Evolutionary conservation across 352 stramenopile genomes (phyloP).

Genomic region (Pythium dissotocum): DNA sequence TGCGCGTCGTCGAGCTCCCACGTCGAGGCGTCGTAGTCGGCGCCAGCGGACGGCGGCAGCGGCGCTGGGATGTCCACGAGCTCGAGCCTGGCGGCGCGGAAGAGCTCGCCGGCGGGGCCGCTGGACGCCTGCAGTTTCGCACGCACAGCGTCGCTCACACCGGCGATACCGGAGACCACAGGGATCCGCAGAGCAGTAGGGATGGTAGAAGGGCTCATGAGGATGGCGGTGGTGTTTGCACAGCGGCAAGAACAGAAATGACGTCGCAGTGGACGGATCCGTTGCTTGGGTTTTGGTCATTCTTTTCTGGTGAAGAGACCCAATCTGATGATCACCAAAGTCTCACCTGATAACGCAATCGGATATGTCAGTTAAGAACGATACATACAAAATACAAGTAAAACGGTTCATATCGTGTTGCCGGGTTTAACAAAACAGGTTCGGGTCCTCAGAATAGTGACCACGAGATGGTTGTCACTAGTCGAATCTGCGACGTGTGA

Average conservation of each 20-base stretch:
- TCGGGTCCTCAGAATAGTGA: background rate
- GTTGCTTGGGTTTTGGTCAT: background rate
- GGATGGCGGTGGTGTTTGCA: background rate
- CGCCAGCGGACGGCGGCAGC: slow-evolving; percentile 12
- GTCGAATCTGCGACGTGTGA: slow-evolving; percentile 7
- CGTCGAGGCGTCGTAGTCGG: slow-evolving; percentile 1
- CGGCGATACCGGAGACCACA: slow-evolving; percentile 54
- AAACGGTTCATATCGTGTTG: slow-evolving; percentile 7
- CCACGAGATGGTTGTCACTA: background rate
- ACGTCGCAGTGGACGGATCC: background rate
- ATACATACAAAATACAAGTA: slow-evolving; percentile 2
- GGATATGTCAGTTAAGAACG: slow-evolving; percentile 9
- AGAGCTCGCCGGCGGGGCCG: slow-evolving; percentile 42
- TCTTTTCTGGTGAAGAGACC: background rate
- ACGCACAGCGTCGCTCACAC: slow-evolving; percentile 41
- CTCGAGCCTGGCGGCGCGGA: slow-evolving; percentile 42
- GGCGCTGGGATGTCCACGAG: slow-evolving; percentile 39
- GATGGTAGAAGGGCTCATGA: slow-evolving; percentile 12
- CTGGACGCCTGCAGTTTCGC: slow-evolving; percentile 31
- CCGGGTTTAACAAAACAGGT: background rate
- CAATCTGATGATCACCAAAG: background rate
- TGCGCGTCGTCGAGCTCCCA: slow-evolving; percentile 44
- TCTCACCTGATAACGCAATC: slow-evolving; percentile 13
- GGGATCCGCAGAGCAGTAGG: slow-evolving; percentile 38
- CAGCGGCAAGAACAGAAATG: background rate